A percentile compares a stretch with the other conserved stretches of the same genome.
Evolutionary conservation across 2,329 filamentous ascomycete genomes (phyloP).

Genomic region (Aureobasidium melanogenum): DNA sequence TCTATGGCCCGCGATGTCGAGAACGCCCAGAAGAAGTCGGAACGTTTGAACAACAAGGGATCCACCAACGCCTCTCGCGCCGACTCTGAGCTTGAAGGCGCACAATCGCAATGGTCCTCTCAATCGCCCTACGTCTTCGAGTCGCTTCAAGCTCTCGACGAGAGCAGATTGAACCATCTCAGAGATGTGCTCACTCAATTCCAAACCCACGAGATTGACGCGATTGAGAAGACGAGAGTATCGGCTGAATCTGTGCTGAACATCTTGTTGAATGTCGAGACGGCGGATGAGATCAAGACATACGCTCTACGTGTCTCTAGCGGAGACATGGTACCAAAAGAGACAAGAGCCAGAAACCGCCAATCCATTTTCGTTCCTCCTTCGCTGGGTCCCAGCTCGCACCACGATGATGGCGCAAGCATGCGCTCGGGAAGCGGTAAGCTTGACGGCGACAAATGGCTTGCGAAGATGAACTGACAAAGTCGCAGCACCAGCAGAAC

Average conservation of each 20-base stretch:
- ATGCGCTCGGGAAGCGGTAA: constrained; percentile 45
- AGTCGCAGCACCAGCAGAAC: not conserved
- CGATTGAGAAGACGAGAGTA: constrained; percentile 65
- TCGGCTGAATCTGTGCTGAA: constrained; percentile 74
- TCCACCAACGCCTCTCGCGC: constrained; percentile 72
- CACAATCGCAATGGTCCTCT: constrained; percentile 82
- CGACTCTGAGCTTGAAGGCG: constrained; percentile 62
- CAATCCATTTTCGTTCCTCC: constrained; percentile 15
- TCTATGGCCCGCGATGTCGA: constrained; percentile 78
- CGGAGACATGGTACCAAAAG: not conserved
- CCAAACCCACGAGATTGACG: constrained; percentile 85
- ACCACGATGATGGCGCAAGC: constrained; percentile 45
- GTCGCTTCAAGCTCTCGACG: constrained; percentile 81
- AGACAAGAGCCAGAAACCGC: not conserved
- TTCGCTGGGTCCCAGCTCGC: constrained; percentile 21
- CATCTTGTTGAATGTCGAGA: constrained; percentile 75
- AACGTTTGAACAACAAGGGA: constrained; percentile 74
- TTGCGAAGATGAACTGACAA: constrained; percentile 38
- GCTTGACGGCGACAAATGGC: constrained; percentile 12
- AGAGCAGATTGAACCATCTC: constrained; percentile 79
- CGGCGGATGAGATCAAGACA: constrained; percentile 73
- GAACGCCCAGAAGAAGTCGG: constrained; percentile 71
- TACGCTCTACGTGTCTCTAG: constrained; percentile 46
- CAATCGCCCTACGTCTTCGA: constrained; percentile 95
- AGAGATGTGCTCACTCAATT: constrained; percentile 87